Evolutionary conservation across 257 asterid species (phyloP), one percentile per base, ranked within the genome.

Genomic region (Solanum virginianum): DNA sequence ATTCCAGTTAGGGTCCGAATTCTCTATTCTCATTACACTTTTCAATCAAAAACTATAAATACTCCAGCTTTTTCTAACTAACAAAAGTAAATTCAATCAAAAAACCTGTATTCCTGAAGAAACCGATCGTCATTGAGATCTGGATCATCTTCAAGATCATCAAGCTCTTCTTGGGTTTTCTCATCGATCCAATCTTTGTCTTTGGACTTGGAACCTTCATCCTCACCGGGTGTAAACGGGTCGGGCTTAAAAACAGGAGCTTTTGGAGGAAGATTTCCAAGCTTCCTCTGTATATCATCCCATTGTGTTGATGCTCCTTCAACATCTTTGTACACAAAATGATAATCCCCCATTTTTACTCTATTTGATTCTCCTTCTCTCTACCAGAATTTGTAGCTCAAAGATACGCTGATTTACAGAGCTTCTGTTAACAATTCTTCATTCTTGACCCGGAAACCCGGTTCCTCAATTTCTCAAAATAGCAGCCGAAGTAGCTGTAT

Each of bases 251-350:
- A 96, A 24, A 91, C 84, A 10, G 97, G 92, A 1, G 92, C 87
- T 85, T 94, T 95, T 1, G 91, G 87, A 20, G 98, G 99, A 0
- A 96, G 93, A 85, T 96, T 96, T 3, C 99, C 98, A 20, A 95
- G 87, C 85, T 96, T 96, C 81, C 93, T 89, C 89, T 96, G 99
- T 57, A 96, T 92, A 81, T 96, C 99, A 75, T 96, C 99, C 99
- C 98, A 96, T 69, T 96, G 97, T 14, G 98, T 96, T 15, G 99
- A 90, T 63, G 97, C 87, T 79, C 98, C 99, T 87, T 96, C 98
- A 83, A 94, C 80, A 89, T 96, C 98, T 89, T 96, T 96, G 94
- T 96, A 96, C 36, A 95, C 94, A 70, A 86, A 90, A 89, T 96
- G 99, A 65, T 96, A 96, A 88, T 96, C 99, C 88, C 93, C 94